Percentiles rank a stretch among this genome's conserved stretches.
Evolutionary conservation across 1,284 basidiomycete genomes (phyloP).

Genomic region (Amylostereum chailletii): DNA sequence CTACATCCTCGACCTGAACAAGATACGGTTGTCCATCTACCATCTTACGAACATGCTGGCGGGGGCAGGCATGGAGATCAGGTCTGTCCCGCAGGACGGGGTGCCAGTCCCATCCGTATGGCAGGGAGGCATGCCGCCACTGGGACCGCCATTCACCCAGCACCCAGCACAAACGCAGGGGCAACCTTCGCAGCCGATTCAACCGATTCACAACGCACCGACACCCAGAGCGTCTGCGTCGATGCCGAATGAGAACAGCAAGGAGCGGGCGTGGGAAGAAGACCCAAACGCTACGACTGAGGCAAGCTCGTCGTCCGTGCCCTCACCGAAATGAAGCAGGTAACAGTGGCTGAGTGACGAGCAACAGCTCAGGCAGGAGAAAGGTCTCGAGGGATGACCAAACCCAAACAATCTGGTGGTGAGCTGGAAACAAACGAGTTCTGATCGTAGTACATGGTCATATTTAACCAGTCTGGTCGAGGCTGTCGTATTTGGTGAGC

Average conservation of each 20-base stretch:
- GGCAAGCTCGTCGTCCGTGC: slow-evolving; percentile 35
- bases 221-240: slow-evolving; percentile 24
- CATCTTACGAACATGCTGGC: neutral
- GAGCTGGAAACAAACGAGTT: no score
- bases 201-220: slow-evolving; percentile 10
- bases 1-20: neutral
- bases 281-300: slow-evolving; percentile 31
- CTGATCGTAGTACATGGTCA: no score
- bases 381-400: no score
- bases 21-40: neutral
- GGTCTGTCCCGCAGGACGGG: neutral
- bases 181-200: neutral
- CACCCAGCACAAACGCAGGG: neutral
- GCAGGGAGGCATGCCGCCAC: neutral
- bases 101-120: neutral
- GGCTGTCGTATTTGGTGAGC: no score
- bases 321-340: slow-evolving; percentile 62
- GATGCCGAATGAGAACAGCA: slow-evolving; percentile 22
- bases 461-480: no score
- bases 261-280: slow-evolving; percentile 56
- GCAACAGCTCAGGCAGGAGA: no score
- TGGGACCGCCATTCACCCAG: neutral
- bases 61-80: no score
- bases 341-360: slow-evolving; percentile 51
- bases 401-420: no score